Evolutionary conservation across 805 yeast species (phyloP).

Genomic region (Pichia thaimueangensis): DNA sequence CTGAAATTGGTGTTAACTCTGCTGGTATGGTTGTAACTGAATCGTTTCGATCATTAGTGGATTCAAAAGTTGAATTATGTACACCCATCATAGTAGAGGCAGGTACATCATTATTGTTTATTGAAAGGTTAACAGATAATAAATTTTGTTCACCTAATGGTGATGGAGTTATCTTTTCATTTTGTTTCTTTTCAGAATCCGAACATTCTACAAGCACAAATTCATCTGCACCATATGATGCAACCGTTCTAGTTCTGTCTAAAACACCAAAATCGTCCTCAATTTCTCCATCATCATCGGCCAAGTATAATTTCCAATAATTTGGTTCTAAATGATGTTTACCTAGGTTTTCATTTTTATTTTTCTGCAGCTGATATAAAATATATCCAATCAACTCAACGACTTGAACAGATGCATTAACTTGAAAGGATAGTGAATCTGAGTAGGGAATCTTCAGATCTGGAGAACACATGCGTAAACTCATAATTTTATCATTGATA

Average conservation of each 20-base stretch:
- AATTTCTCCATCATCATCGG: constrained; percentile 90
- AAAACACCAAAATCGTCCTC: constrained; percentile 90
- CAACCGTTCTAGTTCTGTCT: constrained; percentile 57
- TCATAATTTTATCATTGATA: constrained; percentile 8
- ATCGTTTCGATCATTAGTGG: constrained; percentile 1
- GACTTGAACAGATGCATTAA: constrained; percentile 37
- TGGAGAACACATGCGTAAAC: constrained; percentile 19
- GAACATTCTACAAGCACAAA: constrained; percentile 65
- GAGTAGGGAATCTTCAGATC: constrained; percentile 10
- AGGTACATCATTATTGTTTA: too few relatives aligned
- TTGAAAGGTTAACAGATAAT: background rate
- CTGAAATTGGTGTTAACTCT: constrained; percentile 20
- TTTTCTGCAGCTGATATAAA: constrained; percentile 30
- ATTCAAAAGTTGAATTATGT: background rate
- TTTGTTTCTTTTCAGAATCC: constrained; percentile 39
- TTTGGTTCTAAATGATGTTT: constrained; percentile 45
- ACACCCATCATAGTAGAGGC: background rate
- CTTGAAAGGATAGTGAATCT: constrained; percentile 19
- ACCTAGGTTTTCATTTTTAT: constrained; percentile 5
- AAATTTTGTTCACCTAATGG: constrained; percentile 21
- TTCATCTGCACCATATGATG: constrained; percentile 75
- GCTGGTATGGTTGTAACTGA: constrained; percentile 17
- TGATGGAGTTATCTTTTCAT: constrained; percentile 50
- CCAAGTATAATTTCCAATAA: constrained; percentile 69
- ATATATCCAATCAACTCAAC: constrained; percentile 52